Conservation (phyloP, 108 stramenopile species). For the Hondaea fermentalgiana region DNA sequence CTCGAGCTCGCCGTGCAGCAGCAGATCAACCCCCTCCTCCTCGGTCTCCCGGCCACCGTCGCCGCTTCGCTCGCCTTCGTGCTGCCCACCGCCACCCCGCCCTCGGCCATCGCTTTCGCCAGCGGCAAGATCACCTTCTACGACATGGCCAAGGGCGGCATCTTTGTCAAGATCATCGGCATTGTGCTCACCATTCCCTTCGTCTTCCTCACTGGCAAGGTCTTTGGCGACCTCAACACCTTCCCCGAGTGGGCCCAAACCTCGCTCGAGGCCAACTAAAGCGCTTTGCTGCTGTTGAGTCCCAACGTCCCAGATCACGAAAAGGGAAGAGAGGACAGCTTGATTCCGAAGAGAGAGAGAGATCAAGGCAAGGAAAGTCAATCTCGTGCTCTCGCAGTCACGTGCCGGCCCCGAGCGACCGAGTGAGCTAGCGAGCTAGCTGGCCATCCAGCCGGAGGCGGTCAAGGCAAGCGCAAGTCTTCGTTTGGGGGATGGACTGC, state of each 20-base stretch:
- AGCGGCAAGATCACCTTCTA: background rate
- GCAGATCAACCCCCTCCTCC: background rate
- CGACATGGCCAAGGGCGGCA: background rate
- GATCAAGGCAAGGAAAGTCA: no score
- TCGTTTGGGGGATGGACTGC: no score
- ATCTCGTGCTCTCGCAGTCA: no score
- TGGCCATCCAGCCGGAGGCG: no score
- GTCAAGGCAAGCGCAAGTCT: no score
- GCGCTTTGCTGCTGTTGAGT: no score
- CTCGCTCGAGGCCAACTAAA: no score
- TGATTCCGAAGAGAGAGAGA: no score
- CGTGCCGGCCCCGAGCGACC: no score
- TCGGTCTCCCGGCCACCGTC: background rate
- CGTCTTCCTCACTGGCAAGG: background rate
- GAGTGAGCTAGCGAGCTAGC: no score
- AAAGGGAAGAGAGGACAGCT: no score
- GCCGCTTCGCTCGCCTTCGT: background rate
- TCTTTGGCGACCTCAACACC: background rate
- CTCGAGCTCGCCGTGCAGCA: background rate
- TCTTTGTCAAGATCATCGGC: background rate
- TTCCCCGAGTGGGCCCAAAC: background rate
- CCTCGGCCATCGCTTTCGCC: background rate
- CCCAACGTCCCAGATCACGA: no score
- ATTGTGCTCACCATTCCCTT: background rate
- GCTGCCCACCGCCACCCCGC: background rate